Base-by-base conservation (phyloP, 2,329 filamentous ascomycete species). In the Apiospora pterosperma region DNA sequence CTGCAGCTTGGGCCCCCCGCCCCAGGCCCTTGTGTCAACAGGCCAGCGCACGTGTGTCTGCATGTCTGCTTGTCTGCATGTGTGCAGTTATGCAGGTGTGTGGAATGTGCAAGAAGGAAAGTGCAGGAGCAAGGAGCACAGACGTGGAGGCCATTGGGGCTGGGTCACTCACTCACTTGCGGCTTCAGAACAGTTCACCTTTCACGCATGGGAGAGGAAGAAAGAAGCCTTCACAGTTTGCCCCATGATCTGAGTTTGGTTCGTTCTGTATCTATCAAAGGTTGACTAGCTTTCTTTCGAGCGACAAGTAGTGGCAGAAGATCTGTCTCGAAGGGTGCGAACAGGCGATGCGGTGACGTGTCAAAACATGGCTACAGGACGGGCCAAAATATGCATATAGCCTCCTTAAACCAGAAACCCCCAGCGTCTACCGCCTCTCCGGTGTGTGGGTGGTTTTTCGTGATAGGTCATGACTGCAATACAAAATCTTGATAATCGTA, bases 391-490 rank as follows among this genome's bases (percentile, higher is more conserved):
- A 55, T 55, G 48, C 48, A 55, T 34, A 10, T 10, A 6, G 16
- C 25, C 48, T 28, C 19, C 23, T 34, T 4, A 52, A 52, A 52
- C 25, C 44, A 16, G 16, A 8, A 52, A 52, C 25, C 25, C 42
- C 25, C 31, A 2, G 44, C 14, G 25, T 31, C 25, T 31, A 25
- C 16, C 44, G 44, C 12, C 44, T 55, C 48, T 55, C 19, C 34
- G 48, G 3, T 55, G 25, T 52, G 28, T 48, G 44, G 48, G 48
- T 55, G 48, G 48, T 65, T 44, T 52, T 36, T 65, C 62, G 59
- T 64, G 36, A 64, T 23, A 62, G 62, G 44, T 66, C 64, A 60
- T 66, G 59, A 62, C 38, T 36, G 62, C 28, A 62, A 64, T 63
- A 58, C 19, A 59, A 62, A 55, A 59, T 38, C 36, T 62, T 63